Evolutionary conservation across 345 rosid species (phyloP).

Genomic region (Corchorus capsularis): DNA sequence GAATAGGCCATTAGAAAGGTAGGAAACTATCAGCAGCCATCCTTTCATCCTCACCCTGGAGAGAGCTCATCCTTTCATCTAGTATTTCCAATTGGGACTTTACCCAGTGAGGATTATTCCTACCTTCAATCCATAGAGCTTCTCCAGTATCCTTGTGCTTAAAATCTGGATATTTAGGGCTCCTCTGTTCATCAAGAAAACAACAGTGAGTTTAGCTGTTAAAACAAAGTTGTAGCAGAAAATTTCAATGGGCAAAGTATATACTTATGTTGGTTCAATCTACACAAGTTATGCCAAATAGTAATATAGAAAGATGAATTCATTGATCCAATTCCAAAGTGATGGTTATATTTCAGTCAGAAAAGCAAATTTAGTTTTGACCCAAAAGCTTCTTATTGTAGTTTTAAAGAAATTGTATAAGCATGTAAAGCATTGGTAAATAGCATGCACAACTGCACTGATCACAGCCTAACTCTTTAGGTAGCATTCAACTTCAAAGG

Average conservation of each 20-base stretch:
- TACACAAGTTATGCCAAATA: neutral
- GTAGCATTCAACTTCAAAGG: neutral
- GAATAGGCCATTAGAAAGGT: slow-evolving; percentile 25
- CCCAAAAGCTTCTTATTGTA: neutral
- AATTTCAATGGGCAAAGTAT: neutral
- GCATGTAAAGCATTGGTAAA: slow-evolving; percentile 1
- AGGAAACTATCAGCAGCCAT: slow-evolving; percentile 39
- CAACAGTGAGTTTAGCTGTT: neutral
- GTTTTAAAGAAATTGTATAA: neutral
- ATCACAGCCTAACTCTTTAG: neutral
- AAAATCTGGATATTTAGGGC: slow-evolving; percentile 68
- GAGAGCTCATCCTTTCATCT: slow-evolving; percentile 48
- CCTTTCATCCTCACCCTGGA: slow-evolving; percentile 32
- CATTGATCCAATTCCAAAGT: neutral
- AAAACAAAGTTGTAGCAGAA: neutral
- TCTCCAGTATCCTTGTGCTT: slow-evolving; percentile 79
- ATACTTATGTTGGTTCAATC: neutral
- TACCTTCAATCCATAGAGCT: slow-evolving; percentile 66
- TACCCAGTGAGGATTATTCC: slow-evolving; percentile 62
- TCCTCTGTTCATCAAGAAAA: slow-evolving; percentile 44
- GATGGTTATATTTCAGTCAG: neutral
- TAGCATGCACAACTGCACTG: neutral
- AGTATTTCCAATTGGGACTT: slow-evolving; percentile 53
- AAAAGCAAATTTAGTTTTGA: neutral
- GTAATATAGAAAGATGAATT: neutral